Evolutionary conservation across 2,329 filamentous ascomycete genomes (phyloP), one percentile per base, ranked within the genome.

Genomic region (Paraphaeosphaeria minitans): DNA sequence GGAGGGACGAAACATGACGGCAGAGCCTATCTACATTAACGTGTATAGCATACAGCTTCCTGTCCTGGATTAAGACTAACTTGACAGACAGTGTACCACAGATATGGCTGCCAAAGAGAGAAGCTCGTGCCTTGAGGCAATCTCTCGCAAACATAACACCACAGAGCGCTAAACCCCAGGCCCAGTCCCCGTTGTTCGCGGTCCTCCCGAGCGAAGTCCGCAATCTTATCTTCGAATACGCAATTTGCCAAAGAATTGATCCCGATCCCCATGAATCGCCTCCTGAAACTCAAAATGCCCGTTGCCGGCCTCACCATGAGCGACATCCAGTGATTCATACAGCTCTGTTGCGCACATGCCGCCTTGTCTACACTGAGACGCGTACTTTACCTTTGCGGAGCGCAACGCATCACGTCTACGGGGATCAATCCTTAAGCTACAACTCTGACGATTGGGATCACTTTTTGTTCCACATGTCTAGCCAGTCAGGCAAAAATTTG

Each of bases 331-430:
- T 39, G 1, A 60, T 65, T 21, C 55, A 73, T 46, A 76, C 67
- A 4, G 29, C 64, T 4, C 67, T 80, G 16, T 71, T 80, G 0
- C 68, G 61, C 21, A 79, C 78, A 7, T 80, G 78, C 49, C 73
- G 77, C 6, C 65, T 72, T 2, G 61, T 78, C 27, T 80, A 79
- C 61, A 65, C 60, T 21, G 79, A 80, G 58, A 73, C 77, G 0
- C 70, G 68, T 4, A 57, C 71, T 3, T 72, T 80, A 2, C 77
- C 77, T 2, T 41, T 77, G 4, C 58, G 62, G 21, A 70, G 68
- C 43, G 55, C 70, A 0, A 74, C 73, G 0, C 69, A 74, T 48
- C 67, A 72, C 41, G 51, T 66, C 1, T 50, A 55, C 47, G 31
- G 61, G 1, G 47, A 63, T 13, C 51, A 60, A 1, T 59, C 57